Evolutionary conservation across 495 filamentous ascomycete genomes (phyloP), one percentile per base, ranked within the genome.

Genomic region (Evansstolkia leycettana): DNA sequence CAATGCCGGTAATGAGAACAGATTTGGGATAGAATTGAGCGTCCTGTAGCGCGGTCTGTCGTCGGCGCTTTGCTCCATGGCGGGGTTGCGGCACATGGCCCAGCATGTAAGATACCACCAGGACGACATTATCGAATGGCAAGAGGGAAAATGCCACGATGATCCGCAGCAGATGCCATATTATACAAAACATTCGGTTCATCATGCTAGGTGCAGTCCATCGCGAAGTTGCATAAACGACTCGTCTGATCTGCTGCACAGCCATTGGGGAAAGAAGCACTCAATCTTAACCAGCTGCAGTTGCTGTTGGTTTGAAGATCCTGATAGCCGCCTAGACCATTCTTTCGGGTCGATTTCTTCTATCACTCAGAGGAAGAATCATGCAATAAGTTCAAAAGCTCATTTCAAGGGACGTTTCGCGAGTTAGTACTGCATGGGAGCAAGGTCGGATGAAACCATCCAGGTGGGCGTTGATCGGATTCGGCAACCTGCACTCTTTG

Each of bases 1-100:
- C 67, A 1, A 85, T 58, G n/a, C 81, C 79, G 0, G 80, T 85
- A 26, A 87, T 65, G 7, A 89, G 68, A 35, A 87, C 54, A 1
- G 73, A 82, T 41, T 73, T 72, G 2, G 69, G 67, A 13, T 60
- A 55, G 45, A 70, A 69, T 16, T 49, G 48, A 6, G 54, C 61
- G 51, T 60, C 52, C 30, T 41, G 47, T 10, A 54, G 52, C 30
- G 56, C 43, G 12, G 36, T 43, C 19, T 47, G 50, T 14, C 58
- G 58, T 16, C 38, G 46, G 28, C 13, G 33, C 15, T 36, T 13
- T 13, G 43, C 27, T 27, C 28, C 32, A 12, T 39, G 36, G 5
- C 35, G 38, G 7, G 49, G 36, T 24, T 48, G 45, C 35, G 36
- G 38, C 32, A 60, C 28, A 23, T 44, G 36, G 0, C 41, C 29